Base-by-base conservation (phyloP, 2,329 filamentous ascomycete species). In the Magnaporthiopsis incrustans region DNA sequence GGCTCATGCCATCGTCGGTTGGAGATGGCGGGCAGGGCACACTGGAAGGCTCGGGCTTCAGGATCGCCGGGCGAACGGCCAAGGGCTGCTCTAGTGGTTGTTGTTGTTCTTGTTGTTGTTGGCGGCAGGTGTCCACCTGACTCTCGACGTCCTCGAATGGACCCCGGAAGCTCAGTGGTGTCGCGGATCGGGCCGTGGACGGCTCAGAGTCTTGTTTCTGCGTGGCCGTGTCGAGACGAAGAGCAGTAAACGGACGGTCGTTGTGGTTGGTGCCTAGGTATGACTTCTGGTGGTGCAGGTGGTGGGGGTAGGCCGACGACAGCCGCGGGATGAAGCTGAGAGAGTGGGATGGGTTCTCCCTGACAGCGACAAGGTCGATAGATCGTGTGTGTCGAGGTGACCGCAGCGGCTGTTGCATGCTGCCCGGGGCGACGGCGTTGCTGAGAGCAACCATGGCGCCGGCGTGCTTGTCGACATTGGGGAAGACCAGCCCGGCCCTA, bases 381-480 rank as follows among this genome's bases (percentile, higher is more conserved):
- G 82, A 82, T 38, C 77, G 75, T 60, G 81, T 77, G 22, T 82
- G 77, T 14, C 80, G 79, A 11, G 74, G 80, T 68, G 72, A 79
- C 65, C 69, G 81, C 68, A 72, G 83, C 73, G 73, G 77, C 70
- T 58, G 53, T 12, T 79, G 86, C 68, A 80, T 80, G 73, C 72
- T 86, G 65, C 89, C 89, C 4, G 87, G 81, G 1, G 83, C 89
- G 27, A 82, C 77, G 1, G 86, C 81, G 4, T 81, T 85, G 71
- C 82, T 89, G 32, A 91, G 70, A 4, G 84, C 85, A 2, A 92
- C 80, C 67, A 84, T 86, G 1, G 90, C 80, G 57, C 82, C 82
- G 2, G 83, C 83, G 66, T 89, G 87, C 68, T 88, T 86, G 71
- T 91, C 87, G 12, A 80, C 77, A 63, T 79, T 85, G 27, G 79